These are phyloP conservation scores for Astrocystis sublimbata DNA, from an alignment of 495 filamentous ascomycete species.

Conservation along the genomic window DNA sequence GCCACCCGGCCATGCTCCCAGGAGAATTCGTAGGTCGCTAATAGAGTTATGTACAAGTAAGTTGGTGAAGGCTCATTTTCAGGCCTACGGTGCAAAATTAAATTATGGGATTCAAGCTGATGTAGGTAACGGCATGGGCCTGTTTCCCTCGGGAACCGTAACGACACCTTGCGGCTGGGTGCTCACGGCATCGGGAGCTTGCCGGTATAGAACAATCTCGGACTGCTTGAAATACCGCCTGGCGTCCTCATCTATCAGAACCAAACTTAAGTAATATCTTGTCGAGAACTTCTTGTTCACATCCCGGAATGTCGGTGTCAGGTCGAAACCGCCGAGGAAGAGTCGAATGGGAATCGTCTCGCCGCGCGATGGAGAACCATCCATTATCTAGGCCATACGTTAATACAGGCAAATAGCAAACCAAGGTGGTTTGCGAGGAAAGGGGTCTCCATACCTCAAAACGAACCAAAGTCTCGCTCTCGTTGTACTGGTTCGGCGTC, in stretches of 20 bases:
- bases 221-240: conserved; percentile 99
- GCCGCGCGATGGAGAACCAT: conserved; percentile 93
- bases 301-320: conserved; percentile 98
- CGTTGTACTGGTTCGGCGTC: conserved; percentile 99
- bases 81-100: conserved; percentile 6
- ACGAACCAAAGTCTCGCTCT: conserved; percentile 95
- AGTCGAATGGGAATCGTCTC: conserved; percentile 98
- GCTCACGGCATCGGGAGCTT: conserved; percentile 70
- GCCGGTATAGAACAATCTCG: conserved; percentile 95
- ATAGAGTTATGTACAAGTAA: conserved; percentile 19
- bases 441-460: conserved; percentile 71
- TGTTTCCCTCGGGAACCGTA: conserved; percentile 30
- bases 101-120: conserved; percentile 19
- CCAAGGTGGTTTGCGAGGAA: background rate
- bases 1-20: conserved; percentile 32
- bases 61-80: background rate
- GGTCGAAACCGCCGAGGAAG: conserved; percentile 96
- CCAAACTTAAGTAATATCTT: conserved; percentile 93
- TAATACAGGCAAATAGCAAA: conserved; percentile 12
- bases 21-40: conserved; percentile 13
- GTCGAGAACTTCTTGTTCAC: conserved; percentile 99
- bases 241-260: conserved; percentile 97
- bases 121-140: conserved; percentile 19
- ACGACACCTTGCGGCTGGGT: conserved; percentile 25
- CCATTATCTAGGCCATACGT: conserved; percentile 76